Base-by-base conservation (phyloP, 176 grass and related monocot species). In the Zea luxurians region DNA sequence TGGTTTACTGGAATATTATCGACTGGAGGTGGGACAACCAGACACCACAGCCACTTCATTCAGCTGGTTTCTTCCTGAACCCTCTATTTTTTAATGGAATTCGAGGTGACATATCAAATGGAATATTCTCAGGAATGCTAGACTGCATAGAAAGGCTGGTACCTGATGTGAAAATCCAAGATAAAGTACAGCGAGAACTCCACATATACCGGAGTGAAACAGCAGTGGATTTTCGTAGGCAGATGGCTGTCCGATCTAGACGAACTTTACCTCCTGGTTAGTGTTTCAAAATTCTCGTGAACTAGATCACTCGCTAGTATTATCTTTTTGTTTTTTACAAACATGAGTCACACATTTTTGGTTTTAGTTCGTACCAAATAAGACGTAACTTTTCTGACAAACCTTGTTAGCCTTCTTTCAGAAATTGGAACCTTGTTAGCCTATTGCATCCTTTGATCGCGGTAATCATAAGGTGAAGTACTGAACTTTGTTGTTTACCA, bases 171-270 rank as follows among this genome's bases (percentile, higher is more conserved):
- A 92, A 94, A 78, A 86, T 86, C 75, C 95, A 97, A 88, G 95
- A 94, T 84, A 94, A 92, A 77, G 86, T 97, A 73, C 95, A 94
- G 75, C 87, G 88, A 86, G 95, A 97, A 60, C 79, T 97, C 71
- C 88, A 90, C 77, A 70, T 84, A 55, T 97, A 97, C 73, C 89
- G 92, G 83, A 90, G 69, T 58, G 87, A 88, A 74, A 83, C 86
- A 49, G 70, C 89, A 21, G 89, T 74, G 64, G 92, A 97, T 86
- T 97, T 97, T 66, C 87, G 89, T 78, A 88, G 94, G 54, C 85
- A 89, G 79, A 97, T 97, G 91, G 94, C 91, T 86, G 59, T 92
- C 61, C 80, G 94, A 90, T 90, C 89, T 75, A 84, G 91, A 66
- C 85, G 83, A 62, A 92, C 87, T 86, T 75, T 97, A 78, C 85